Base-by-base conservation (phyloP, 192 early-diverging fungal genomes). In the Umbelopsis vinacea region DNA sequence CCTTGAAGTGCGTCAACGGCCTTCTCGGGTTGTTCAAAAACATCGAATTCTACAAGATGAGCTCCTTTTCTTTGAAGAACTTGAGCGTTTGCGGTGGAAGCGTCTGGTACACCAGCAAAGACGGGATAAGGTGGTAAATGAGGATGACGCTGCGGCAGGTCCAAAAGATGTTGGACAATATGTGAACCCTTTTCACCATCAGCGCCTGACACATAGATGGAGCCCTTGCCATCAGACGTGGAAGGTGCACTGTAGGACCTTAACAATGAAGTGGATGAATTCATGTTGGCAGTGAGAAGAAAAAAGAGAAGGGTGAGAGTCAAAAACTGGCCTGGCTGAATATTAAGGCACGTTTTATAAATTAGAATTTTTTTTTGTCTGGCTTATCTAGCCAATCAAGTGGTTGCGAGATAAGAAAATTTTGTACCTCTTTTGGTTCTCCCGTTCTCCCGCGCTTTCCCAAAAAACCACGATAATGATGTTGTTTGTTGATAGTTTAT, bases 181-280 rank as follows among this genome's bases (percentile, higher is more conserved):
- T 72, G 68, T 35, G 71, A 54, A 22, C 79, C 79, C 71, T 81
- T 81, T 23, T 77, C 68, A 37, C 79, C 76, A 69, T 81, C 79
- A 29, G 79, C 73, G 22, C 79, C 75, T 38, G 79, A 70, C 14
- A 81, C 79, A 48, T 74, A 81, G 53, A 81, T 81, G 14, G 79
- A 67, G 21, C 79, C 79, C 57, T 80, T 76, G 21, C 72, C 75
- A 50, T 68, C 47, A 23, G 29, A 67, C n/a, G 50, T 45, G 53
- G 63, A 73, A 26, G 70, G 48, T 46, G 67, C 53, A 33, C 53
- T 70, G 43, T 37, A 52, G n/a, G 50, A 54, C n/a, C 69, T 50
- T 7, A 43, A 23, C 50, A 52, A 54, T 21, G 48, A 19, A 50
- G 17, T 3, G 11, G 57, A 17, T 14, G 57, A 40, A 35, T 33